Percentiles rank a stretch among this genome's conserved stretches.
Evolutionary conservation across 202 grass and related monocot genomes (phyloP).

Genomic region (Digitaria exilis): DNA sequence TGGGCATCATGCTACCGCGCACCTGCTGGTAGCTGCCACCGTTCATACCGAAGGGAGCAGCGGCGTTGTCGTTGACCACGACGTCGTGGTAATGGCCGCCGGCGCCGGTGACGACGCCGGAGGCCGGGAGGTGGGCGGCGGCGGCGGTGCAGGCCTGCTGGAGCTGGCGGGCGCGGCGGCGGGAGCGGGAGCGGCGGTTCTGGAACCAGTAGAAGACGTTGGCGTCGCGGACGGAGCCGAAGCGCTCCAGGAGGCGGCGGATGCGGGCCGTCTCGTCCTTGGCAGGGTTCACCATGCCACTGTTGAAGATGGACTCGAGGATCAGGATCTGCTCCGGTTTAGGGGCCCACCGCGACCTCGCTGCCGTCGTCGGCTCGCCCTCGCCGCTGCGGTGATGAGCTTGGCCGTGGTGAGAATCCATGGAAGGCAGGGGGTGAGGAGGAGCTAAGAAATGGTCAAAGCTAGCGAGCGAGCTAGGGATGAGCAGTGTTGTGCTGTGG

Average conservation of each 20-base stretch:
- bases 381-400: neutral
- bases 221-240: conserved; percentile 49
- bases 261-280: conserved; percentile 74
- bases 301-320: conserved; percentile 83
- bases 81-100: neutral
- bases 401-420: conserved; percentile 36
- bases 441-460: conserved; percentile 30
- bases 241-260: conserved; percentile 58
- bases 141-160: conserved; percentile 45
- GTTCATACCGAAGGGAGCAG: conserved; percentile 26
- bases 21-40: conserved; percentile 16
- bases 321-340: conserved; percentile 84
- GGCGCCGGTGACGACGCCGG: neutral
- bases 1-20: neutral
- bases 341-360: conserved; percentile 59
- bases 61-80: neutral
- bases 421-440: neutral
- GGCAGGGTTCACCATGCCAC: conserved; percentile 74
- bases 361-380: conserved; percentile 37
- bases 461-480: neutral
- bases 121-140: neutral
- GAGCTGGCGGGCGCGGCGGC: conserved; percentile 70
- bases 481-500: conserved; percentile 26
- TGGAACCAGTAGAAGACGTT: conserved; percentile 86
- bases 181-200: conserved; percentile 73